Conservation (phyloP, 1,284 basidiomycete species). For the Apiotrichum veenhuisii region DNA sequence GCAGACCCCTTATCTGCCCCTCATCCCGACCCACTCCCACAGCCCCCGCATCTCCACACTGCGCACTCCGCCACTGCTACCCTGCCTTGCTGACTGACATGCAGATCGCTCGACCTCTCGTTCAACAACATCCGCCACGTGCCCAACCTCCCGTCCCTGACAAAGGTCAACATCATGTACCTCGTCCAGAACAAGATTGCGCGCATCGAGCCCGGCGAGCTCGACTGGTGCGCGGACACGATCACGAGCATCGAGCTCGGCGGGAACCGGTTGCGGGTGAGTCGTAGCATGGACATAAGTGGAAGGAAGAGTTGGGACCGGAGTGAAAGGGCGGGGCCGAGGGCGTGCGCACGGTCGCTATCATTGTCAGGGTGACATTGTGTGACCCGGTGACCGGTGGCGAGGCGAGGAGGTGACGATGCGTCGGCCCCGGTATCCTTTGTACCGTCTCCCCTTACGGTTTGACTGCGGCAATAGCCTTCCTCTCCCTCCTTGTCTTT, state of each 20-base stretch:
- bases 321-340: too few relatives aligned
- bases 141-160: constrained; percentile 60
- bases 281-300: constrained; percentile 29
- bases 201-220: constrained; percentile 63
- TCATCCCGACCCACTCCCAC: too few relatives aligned
- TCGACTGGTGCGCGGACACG: constrained; percentile 57
- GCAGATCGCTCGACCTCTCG: constrained; percentile 81
- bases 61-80: too few relatives aligned
- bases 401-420: too few relatives aligned
- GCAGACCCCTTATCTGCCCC: too few relatives aligned
- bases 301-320: not conserved
- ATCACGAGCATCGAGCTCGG: constrained; percentile 85
- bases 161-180: constrained; percentile 68
- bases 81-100: not conserved
- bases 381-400: too few relatives aligned
- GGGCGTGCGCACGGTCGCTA: too few relatives aligned
- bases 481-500: too few relatives aligned
- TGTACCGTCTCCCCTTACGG: too few relatives aligned
- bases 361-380: too few relatives aligned
- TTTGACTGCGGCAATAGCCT: too few relatives aligned
- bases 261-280: constrained; percentile 81
- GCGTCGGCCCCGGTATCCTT: too few relatives aligned
- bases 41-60: not conserved
- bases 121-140: constrained; percentile 77
- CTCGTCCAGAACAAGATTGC: constrained; percentile 96